A percentile compares a stretch with the other conserved stretches of the same genome.
phyloP scores from a whole-genome alignment of 768 basidiomycete species.

The Lactifluus volemus region DNA sequence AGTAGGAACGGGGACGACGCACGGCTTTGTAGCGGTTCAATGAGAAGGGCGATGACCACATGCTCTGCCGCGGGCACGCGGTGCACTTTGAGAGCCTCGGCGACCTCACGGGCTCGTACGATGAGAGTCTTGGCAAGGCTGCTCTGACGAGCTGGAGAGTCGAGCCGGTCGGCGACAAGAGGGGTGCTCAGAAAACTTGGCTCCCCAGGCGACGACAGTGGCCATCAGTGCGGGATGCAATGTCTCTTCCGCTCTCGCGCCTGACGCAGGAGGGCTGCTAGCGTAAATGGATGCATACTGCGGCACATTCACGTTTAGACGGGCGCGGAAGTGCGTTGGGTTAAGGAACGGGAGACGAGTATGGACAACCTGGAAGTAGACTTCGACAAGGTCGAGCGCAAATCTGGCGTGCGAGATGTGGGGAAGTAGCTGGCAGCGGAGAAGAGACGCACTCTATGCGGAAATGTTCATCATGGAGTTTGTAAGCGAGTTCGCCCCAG shows the following conservation, averaged over 20 bases:
- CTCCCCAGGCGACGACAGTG: constrained; percentile 84
- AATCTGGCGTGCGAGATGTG: constrained; percentile 44
- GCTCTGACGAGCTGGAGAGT: constrained; percentile 58
- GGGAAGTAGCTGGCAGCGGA: constrained; percentile 2
- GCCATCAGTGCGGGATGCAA: constrained; percentile 73
- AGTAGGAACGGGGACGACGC: constrained; percentile 31
- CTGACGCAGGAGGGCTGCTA: background rate
- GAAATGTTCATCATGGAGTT: constrained; percentile 63
- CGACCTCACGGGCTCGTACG: constrained; percentile 74
- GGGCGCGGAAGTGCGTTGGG: constrained; percentile 69
- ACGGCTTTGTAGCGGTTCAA: constrained; percentile 86
- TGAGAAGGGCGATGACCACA: constrained; percentile 70
- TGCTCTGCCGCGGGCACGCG: constrained; percentile 71
- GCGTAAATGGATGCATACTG: constrained; percentile 23
- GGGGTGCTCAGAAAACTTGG: constrained; percentile 91
- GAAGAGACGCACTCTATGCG: constrained; percentile 68
- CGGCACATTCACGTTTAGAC: constrained; percentile 32
- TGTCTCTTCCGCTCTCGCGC: constrained; percentile 30
- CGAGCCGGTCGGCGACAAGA: constrained; percentile 67
- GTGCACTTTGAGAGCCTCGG: constrained; percentile 82
- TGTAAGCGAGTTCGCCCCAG: constrained; percentile 70
- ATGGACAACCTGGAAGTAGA: constrained; percentile 90
- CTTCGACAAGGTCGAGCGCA: constrained; percentile 87
- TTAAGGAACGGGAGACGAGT: constrained; percentile 82
- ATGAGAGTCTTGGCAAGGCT: constrained; percentile 69